Evolutionary conservation across 2,329 filamentous ascomycete genomes (phyloP).

Genomic region (Leptographium lundbergii): DNA sequence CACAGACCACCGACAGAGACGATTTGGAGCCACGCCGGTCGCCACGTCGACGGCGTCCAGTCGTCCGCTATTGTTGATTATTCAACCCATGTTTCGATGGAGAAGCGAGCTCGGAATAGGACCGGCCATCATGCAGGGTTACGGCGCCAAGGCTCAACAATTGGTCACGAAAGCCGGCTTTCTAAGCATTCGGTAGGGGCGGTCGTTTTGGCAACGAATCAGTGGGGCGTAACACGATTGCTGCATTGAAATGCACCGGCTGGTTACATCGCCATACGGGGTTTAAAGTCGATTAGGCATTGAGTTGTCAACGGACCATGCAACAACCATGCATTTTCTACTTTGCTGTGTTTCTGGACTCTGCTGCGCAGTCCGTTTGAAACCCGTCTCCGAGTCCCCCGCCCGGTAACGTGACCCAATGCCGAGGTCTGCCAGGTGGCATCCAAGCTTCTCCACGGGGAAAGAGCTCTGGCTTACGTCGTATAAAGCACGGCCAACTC

Average conservation of each 20-base stretch:
- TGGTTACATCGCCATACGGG: too few relatives aligned
- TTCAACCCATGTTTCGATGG: not conserved
- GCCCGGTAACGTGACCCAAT: not conserved
- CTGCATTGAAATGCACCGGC: too few relatives aligned
- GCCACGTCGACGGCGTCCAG: constrained; percentile 9
- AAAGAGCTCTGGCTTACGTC: not conserved
- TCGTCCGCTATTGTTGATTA: constrained; percentile 2
- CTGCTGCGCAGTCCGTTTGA: not conserved
- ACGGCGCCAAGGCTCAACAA: too few relatives aligned
- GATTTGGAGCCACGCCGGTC: constrained; percentile 10
- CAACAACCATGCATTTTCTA: too few relatives aligned
- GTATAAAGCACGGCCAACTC: too few relatives aligned
- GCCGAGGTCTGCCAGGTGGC: not conserved
- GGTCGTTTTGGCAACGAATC: too few relatives aligned
- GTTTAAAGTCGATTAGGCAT: too few relatives aligned
- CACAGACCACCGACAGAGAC: constrained; percentile 8
- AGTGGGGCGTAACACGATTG: too few relatives aligned
- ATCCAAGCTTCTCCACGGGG: not conserved
- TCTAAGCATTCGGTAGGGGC: too few relatives aligned
- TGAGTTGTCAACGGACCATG: too few relatives aligned
- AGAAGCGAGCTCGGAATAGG: not conserved
- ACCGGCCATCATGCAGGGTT: not conserved
- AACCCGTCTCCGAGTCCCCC: not conserved
- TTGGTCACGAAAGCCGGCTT: too few relatives aligned
- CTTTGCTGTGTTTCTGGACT: too few relatives aligned